Evolutionary conservation across 2,329 filamentous ascomycete genomes (phyloP).

Genomic region (Aspergillus udagawae): DNA sequence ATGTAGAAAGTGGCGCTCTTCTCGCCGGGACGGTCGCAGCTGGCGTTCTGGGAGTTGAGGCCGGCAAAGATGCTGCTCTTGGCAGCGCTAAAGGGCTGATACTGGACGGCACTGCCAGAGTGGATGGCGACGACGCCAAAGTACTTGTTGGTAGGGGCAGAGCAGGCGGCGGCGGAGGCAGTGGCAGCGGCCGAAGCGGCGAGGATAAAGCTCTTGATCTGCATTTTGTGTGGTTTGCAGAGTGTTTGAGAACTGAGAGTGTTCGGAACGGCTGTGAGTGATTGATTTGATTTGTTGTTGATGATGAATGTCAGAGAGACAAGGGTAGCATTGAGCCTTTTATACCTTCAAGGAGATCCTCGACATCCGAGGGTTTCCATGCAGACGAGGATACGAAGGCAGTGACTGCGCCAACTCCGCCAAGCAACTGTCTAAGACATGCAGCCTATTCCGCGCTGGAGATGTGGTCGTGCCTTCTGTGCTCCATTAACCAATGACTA

Average conservation of each 20-base stretch:
- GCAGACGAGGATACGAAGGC: not conserved
- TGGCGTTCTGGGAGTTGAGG: slow-evolving; percentile 44
- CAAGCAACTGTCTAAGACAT: not conserved
- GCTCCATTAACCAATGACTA: not conserved
- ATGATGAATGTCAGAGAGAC: not conserved
- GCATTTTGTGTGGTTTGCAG: slow-evolving; percentile 19
- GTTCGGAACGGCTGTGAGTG: not conserved
- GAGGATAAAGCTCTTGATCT: slow-evolving; percentile 23
- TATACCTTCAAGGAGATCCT: not conserved
- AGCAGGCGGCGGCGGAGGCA: slow-evolving; percentile 16
- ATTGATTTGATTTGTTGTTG: not conserved
- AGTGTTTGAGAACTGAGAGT: not conserved
- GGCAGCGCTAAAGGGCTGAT: slow-evolving; percentile 44
- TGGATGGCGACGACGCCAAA: slow-evolving; percentile 52
- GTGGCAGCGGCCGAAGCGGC: slow-evolving; percentile 31
- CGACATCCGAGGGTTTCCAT: not conserved
- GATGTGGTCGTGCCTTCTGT: not conserved
- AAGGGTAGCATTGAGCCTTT: not conserved
- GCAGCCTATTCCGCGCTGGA: not conserved
- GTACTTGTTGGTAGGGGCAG: not conserved
- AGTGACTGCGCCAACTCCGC: not conserved
- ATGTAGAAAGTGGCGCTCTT: slow-evolving; percentile 51
- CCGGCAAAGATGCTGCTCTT: slow-evolving; percentile 44
- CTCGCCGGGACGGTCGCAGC: slow-evolving; percentile 40
- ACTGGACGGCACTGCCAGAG: slow-evolving; percentile 50